Evolutionary conservation across 495 filamentous ascomycete genomes (phyloP).

Genomic region (Neurospora sp.): DNA sequence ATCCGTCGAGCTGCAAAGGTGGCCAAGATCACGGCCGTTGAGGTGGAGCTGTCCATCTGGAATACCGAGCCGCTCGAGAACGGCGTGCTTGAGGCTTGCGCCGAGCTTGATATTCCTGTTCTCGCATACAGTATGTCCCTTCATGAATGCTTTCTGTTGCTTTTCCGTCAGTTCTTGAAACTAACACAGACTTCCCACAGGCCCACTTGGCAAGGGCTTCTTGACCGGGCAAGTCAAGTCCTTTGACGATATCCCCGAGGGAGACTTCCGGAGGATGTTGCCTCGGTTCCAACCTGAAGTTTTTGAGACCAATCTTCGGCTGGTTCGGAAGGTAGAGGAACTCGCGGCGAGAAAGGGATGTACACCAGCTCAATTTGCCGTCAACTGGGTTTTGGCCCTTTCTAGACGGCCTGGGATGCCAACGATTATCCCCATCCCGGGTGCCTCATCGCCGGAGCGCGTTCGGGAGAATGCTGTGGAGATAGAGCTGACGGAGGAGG

Average conservation of each 20-base stretch:
- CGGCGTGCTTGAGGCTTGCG: constrained; percentile 61
- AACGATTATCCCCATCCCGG: constrained; percentile 75
- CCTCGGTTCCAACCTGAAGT: constrained; percentile 62
- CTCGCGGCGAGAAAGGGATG: constrained; percentile 60
- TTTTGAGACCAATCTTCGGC: constrained; percentile 65
- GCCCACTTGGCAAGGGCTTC: constrained; percentile 17
- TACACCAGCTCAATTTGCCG: constrained; percentile 64
- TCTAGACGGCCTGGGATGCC: constrained; percentile 50
- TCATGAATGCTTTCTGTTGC: background rate
- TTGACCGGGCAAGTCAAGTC: constrained; percentile 56
- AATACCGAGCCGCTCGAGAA: constrained; percentile 58
- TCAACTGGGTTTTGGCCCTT: constrained; percentile 56
- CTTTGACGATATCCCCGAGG: constrained; percentile 50
- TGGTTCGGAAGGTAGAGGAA: constrained; percentile 55
- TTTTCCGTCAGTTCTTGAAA: constrained; percentile 1
- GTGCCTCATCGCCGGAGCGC: constrained; percentile 42
- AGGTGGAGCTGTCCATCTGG: constrained; percentile 75
- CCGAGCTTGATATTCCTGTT: constrained; percentile 61
- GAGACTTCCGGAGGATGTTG: constrained; percentile 41
- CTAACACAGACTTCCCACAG: constrained; percentile 5
- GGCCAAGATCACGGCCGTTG: constrained; percentile 62
- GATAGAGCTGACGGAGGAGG: constrained; percentile 36
- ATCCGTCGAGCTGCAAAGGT: constrained; percentile 63
- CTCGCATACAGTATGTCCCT: constrained; percentile 53
- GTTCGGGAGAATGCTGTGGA: constrained; percentile 42